A percentile compares a stretch with the other conserved stretches of the same genome.
These are phyloP conservation scores for Geotrichum histeridarum DNA, from an alignment of 1,139 yeast genomes.

Conservation along the genomic window DNA sequence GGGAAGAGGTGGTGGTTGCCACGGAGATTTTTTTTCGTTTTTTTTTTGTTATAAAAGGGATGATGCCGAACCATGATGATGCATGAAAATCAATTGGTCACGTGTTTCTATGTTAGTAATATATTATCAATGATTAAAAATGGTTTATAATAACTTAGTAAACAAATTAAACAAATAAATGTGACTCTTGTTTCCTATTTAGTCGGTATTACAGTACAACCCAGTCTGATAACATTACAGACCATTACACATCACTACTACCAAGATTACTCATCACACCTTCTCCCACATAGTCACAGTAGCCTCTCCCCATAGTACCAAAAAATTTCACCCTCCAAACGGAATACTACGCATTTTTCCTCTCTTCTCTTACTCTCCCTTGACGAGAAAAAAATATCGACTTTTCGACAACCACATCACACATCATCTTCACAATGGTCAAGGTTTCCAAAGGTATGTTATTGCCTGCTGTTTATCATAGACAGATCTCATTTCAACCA, in stretches of 20 bases:
- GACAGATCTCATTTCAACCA: too few relatives aligned
- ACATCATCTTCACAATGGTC: conserved; percentile 31
- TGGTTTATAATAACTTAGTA: background rate
- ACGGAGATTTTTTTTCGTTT: too few relatives aligned
- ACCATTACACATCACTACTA: background rate
- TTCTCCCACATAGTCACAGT: background rate
- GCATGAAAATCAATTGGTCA: too few relatives aligned
- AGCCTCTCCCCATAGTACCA: background rate
- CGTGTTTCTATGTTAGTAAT: too few relatives aligned
- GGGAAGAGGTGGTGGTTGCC: too few relatives aligned
- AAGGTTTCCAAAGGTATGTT: conserved; percentile 37
- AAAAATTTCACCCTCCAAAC: background rate
- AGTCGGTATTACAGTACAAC: background rate
- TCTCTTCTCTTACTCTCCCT: conserved; percentile 9
- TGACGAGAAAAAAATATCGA: conserved; percentile 17
- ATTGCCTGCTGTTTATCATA: too few relatives aligned
- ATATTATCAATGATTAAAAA: background rate
- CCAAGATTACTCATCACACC: background rate
- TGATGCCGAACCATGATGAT: too few relatives aligned
- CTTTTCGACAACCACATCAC: conserved; percentile 11
- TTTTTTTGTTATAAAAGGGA: too few relatives aligned
- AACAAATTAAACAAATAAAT: background rate
- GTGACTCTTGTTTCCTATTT: conserved; percentile 8
- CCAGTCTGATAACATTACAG: background rate
- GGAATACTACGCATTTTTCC: conserved; percentile 2